phyloP scores from a whole-genome alignment of 148 eudicot genomes.

The Nepenthes gracilis region DNA sequence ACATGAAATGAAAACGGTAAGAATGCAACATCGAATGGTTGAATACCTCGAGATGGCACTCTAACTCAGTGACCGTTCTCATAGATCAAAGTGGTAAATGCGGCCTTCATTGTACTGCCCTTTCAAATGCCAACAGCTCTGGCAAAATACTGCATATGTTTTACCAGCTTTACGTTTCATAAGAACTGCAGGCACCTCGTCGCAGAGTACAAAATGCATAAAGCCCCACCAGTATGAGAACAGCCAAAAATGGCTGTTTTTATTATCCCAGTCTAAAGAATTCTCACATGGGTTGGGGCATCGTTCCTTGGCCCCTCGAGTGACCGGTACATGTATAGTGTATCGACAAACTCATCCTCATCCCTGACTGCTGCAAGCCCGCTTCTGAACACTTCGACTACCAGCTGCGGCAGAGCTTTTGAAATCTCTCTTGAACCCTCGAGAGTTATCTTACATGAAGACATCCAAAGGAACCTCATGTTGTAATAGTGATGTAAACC shows the following conservation, averaged over 20 bases:
- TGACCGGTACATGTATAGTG: slow-evolving; percentile 64
- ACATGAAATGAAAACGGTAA: too few relatives aligned
- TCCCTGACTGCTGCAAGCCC: slow-evolving; percentile 16
- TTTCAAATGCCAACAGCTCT: too few relatives aligned
- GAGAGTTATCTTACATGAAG: slow-evolving; percentile 52
- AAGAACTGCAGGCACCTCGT: too few relatives aligned
- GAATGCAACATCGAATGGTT: too few relatives aligned
- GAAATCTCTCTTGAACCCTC: slow-evolving; percentile 50
- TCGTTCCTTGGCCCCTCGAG: slow-evolving; percentile 65
- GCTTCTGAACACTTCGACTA: slow-evolving; percentile 46
- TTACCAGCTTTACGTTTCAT: too few relatives aligned
- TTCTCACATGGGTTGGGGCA: slow-evolving; percentile 46
- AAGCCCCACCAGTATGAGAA: too few relatives aligned
- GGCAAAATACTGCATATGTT: too few relatives aligned
- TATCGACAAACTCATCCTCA: slow-evolving; percentile 36
- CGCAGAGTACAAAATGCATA: too few relatives aligned
- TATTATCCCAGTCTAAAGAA: slow-evolving; percentile 19
- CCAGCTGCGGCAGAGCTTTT: slow-evolving; percentile 40
- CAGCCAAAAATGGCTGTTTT: background rate
- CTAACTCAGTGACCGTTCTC: too few relatives aligned
- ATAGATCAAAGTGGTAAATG: too few relatives aligned
- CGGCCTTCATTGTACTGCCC: too few relatives aligned
- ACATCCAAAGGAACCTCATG: slow-evolving; percentile 88
- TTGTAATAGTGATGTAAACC: slow-evolving; percentile 62
- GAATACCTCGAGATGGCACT: too few relatives aligned